phyloP scores from a whole-genome alignment of 2,329 filamentous ascomycete genomes.

The Aureobasidium sp. region DNA sequence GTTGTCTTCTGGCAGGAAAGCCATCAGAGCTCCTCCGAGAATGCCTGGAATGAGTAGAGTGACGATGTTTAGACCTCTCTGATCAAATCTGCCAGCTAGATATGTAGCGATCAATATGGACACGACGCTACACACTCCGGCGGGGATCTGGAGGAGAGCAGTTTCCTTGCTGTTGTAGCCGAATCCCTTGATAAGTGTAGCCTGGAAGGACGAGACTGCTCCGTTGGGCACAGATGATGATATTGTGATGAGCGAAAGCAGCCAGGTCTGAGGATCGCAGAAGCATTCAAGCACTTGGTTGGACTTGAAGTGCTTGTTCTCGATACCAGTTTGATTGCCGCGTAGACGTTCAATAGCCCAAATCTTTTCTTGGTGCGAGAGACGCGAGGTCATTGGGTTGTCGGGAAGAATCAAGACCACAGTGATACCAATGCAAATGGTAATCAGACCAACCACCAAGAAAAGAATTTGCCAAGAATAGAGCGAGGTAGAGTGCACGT shows the following conservation, averaged over 20 bases:
- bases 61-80: conserved; percentile 23
- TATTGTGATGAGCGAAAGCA: conserved; percentile 33
- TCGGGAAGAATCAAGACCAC: conserved; percentile 25
- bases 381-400: conserved; percentile 24
- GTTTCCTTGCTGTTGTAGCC: conserved; percentile 24
- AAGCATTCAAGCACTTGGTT: conserved; percentile 40
- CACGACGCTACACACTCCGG: conserved; percentile 46
- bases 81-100: conserved; percentile 23
- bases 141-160: conserved; percentile 43
- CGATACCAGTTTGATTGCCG: conserved; percentile 43
- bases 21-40: conserved; percentile 25
- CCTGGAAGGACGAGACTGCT: conserved; percentile 31
- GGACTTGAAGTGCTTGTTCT: conserved; percentile 43
- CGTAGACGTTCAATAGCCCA: conserved; percentile 34
- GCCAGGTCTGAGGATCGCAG: conserved; percentile 36
- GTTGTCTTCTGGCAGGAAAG: conserved; percentile 30
- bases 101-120: conserved; percentile 23
- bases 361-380: conserved; percentile 25
- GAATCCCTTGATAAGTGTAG: conserved; percentile 27
- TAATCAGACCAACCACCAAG: conserved; percentile 38
- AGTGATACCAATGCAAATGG: conserved; percentile 30
- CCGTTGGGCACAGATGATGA: conserved; percentile 33
- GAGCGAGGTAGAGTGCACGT: conserved; percentile 30
- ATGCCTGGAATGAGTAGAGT: conserved; percentile 23
- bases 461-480: conserved; percentile 47